phyloP scores from a whole-genome alignment of 129 eudicot genomes.

The Pseudognaphalium luteoalbum region DNA sequence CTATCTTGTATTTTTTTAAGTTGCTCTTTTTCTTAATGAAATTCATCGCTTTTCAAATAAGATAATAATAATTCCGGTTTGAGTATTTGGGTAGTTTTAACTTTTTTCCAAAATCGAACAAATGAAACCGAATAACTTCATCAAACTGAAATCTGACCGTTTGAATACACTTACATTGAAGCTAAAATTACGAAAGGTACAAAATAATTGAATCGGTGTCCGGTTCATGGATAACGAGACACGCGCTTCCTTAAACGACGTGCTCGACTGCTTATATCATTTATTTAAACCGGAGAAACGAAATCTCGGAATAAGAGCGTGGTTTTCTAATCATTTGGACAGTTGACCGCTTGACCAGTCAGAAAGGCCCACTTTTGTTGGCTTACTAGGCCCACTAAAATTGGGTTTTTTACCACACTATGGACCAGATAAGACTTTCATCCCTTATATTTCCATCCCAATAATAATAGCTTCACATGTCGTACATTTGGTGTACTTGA shows the following conservation, averaged over 20 bases:
- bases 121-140: too few relatives aligned
- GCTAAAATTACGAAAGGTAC: too few relatives aligned
- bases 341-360: conserved; percentile 10
- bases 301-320: conserved; percentile 1
- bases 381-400: conserved; percentile 1
- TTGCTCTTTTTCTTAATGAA: too few relatives aligned
- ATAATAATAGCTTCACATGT: not conserved
- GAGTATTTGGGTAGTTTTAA: too few relatives aligned
- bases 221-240: not conserved
- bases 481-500: too few relatives aligned
- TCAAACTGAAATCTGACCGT: too few relatives aligned
- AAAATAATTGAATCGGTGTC: too few relatives aligned
- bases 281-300: not conserved
- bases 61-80: too few relatives aligned
- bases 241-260: not conserved
- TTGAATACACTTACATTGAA: too few relatives aligned
- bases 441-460: conserved; percentile 1
- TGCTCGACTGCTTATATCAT: conserved; percentile 1
- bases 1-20: too few relatives aligned
- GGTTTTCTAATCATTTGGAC: conserved; percentile 22
- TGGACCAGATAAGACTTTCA: not conserved
- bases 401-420: not conserved
- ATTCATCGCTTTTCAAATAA: too few relatives aligned
- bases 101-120: too few relatives aligned
- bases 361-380: conserved; percentile 22